Percentiles rank a stretch among this genome's conserved stretches.
Evolutionary conservation across 805 yeast species (phyloP).

Genomic region (Huiozyma naganishii): DNA sequence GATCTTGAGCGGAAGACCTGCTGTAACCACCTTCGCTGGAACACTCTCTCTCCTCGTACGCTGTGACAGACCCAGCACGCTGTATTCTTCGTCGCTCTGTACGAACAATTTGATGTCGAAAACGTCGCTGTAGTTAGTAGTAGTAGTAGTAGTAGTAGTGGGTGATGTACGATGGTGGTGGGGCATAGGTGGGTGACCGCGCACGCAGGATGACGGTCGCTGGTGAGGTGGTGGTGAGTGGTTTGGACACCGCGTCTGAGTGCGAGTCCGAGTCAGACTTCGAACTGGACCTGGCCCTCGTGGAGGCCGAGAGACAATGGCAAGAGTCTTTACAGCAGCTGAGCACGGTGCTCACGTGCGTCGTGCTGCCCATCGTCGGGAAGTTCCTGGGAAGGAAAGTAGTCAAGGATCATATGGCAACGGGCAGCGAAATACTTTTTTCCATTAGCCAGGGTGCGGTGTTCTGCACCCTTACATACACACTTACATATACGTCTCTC

Average conservation of each 20-base stretch:
- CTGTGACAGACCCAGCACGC: conserved; percentile 20
- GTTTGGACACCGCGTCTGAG: background rate
- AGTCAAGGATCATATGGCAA: conserved; percentile 32
- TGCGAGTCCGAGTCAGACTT: background rate
- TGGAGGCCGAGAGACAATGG: conserved; percentile 61
- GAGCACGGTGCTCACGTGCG: conserved; percentile 44
- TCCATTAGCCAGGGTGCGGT: background rate
- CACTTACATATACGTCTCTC: background rate
- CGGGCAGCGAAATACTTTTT: conserved; percentile 12
- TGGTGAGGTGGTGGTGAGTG: background rate
- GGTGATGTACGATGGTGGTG: too few species aligned
- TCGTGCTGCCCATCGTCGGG: conserved; percentile 56
- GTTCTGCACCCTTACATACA: background rate
- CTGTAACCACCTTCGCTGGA: conserved; percentile 41
- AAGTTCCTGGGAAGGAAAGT: conserved; percentile 54
- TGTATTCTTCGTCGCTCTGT: too few species aligned
- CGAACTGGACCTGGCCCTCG: conserved; percentile 19
- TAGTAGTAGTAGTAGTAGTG: conserved; percentile 28
- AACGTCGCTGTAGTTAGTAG: conserved; percentile 22
- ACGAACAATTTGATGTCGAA: conserved; percentile 14
- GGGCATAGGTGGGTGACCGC: too few species aligned
- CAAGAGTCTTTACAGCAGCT: conserved; percentile 56
- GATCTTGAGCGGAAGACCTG: too few species aligned
- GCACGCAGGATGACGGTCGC: background rate
- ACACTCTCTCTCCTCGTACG: conserved; percentile 48